phyloP scores from a whole-genome alignment of 495 filamentous ascomycete species.

The Parathielavia hyrcaniae region DNA sequence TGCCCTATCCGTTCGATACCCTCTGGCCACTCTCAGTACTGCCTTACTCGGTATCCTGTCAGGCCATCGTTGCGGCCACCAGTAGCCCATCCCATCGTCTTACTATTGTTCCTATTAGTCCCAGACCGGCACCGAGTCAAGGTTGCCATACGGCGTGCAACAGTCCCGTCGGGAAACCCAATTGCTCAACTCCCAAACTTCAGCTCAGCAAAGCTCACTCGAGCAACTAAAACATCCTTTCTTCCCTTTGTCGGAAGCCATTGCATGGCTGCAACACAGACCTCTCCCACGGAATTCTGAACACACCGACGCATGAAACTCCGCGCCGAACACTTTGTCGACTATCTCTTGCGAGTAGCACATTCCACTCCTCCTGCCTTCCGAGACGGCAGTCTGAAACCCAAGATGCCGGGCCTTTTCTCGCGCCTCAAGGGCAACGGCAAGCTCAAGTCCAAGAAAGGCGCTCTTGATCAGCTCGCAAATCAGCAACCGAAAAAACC shows the following conservation, averaged over 20 bases:
- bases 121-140: constrained; percentile 16
- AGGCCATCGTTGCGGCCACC: neutral
- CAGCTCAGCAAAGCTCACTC: constrained; percentile 13
- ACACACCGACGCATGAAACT: constrained; percentile 8
- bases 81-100: neutral
- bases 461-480: constrained; percentile 33
- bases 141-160: constrained; percentile 6
- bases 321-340: constrained; percentile 10
- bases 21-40: neutral
- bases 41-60: neutral
- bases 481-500: constrained; percentile 59
- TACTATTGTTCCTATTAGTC: neutral
- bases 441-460: constrained; percentile 56
- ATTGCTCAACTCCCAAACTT: constrained; percentile 11
- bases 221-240: constrained; percentile 19
- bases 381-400: constrained; percentile 20
- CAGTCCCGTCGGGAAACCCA: constrained; percentile 6
- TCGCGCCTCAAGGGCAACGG: constrained; percentile 67
- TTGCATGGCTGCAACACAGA: constrained; percentile 12
- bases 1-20: constrained; percentile 14
- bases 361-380: constrained; percentile 17
- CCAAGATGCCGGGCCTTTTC: constrained; percentile 58
- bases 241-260: constrained; percentile 13
- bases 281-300: constrained; percentile 12
- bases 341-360: constrained; percentile 18